phyloP scores from a whole-genome alignment of 192 early-diverging fungal species.

The Helicostylum pulchrum region DNA sequence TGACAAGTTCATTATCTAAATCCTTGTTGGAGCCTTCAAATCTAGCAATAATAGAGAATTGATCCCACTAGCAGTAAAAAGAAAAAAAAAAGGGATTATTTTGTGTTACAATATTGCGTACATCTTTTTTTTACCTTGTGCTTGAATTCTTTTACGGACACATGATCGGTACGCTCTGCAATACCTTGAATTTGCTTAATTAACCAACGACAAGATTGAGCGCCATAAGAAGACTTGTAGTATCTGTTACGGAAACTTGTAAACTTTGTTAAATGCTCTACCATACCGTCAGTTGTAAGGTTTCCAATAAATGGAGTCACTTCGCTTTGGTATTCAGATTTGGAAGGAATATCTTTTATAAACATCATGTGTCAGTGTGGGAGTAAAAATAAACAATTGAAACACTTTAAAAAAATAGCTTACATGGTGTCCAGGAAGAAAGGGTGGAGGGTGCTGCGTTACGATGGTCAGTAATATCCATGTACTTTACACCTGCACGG shows the following conservation, averaged over 20 bases:
- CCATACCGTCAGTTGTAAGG: constrained; percentile 67
- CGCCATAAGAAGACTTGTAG: constrained; percentile 73
- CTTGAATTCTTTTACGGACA: constrained; percentile 70
- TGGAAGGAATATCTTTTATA: constrained; percentile 48
- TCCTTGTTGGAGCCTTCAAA: constrained; percentile 60
- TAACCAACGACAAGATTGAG: constrained; percentile 69
- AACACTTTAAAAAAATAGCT: not conserved
- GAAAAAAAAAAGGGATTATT: no score
- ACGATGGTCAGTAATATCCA: constrained; percentile 84
- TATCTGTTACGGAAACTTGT: constrained; percentile 88
- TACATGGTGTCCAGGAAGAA: constrained; percentile 13
- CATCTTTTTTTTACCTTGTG: constrained; percentile 46
- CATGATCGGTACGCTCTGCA: constrained; percentile 43
- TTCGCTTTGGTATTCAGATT: constrained; percentile 54
- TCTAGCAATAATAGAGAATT: constrained; percentile 82
- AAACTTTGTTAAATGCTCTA: constrained; percentile 67
- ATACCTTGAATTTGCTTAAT: constrained; percentile 52
- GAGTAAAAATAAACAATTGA: not conserved
- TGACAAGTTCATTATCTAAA: constrained; percentile 59
- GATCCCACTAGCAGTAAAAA: constrained; percentile 56
- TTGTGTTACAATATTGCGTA: not conserved
- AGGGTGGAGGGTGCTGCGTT: constrained; percentile 9
- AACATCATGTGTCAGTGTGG: not conserved
- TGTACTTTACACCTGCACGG: constrained; percentile 65
- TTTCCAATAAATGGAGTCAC: constrained; percentile 55